Evolutionary conservation across 345 rosid genomes (phyloP), one percentile per base, ranked within the genome.

Genomic region (Eutrema heterophyllum): DNA sequence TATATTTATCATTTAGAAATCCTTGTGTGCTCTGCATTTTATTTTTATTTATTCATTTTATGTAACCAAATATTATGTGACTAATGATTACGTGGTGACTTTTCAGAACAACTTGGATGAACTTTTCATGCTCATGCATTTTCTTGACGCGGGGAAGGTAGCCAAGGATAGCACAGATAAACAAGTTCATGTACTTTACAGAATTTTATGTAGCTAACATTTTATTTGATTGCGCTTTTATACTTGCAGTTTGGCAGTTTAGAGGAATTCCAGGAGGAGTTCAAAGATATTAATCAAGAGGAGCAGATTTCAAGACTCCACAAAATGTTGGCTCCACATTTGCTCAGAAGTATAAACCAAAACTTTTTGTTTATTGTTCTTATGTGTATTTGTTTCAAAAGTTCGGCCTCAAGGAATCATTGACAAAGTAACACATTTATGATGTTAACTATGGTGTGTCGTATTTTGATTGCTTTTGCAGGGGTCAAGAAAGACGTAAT

Each of bases 71-170:
- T 26, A 50, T 13, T 36, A 56, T 48, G n/a, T 72, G 33, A 75
- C 82, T 82, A 49, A 68, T 60, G 45, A 64, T 79, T 56, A 21
- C 68, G 50, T 81, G 83, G 61, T 74, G 12, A 50, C 24, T 79
- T 80, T 86, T 78, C 96, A 96, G 99, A 96, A 96, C 88, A 96
- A 96, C 83, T 84, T 96, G 84, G 98, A 92, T 79, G 99, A 96
- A 76, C 98, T 96, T 77, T 92, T 96, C 90, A 96, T 96, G 98
- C 98, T 96, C 64, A 96, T 96, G 99, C 99, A 96, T 82, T 96
- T 96, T 83, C 99, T 96, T 78, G 99, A 96, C 83, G 97, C 93
- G 57, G 99, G 98, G 77, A 96, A 96, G 96, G 98, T 91, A 71
- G 82, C 78, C 49, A 51, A 48, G 44, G 51, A 64, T 15, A 64